Conservation (phyloP, 768 basidiomycete genomes). For the Paxillus rubicundulus region DNA sequence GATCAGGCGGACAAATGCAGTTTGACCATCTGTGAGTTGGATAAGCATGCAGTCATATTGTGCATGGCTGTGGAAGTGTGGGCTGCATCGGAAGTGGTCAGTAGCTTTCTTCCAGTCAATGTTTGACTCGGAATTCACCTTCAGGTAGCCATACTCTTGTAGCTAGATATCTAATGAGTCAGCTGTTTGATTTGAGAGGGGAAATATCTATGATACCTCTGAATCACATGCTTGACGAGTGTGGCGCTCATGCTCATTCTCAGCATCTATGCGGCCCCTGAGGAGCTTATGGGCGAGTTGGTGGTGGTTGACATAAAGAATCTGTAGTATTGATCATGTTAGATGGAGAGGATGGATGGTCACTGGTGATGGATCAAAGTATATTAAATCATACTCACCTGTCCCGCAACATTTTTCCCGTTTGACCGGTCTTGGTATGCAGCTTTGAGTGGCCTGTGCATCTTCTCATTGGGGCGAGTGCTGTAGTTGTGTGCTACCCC, state of each 20-base stretch:
- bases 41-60: slow-evolving; percentile 23
- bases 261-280: too few species aligned
- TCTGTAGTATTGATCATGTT: too few species aligned
- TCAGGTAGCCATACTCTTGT: slow-evolving; percentile 23
- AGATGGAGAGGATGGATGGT: too few species aligned
- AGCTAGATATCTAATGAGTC: slow-evolving; percentile 14
- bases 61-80: slow-evolving; percentile 22
- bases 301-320: too few species aligned
- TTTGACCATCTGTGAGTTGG: slow-evolving; percentile 1
- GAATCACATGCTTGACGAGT: too few species aligned
- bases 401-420: slow-evolving; percentile 30
- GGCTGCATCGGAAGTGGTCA: slow-evolving; percentile 30
- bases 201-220: too few species aligned
- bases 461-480: slow-evolving; percentile 30
- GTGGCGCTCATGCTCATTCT: too few species aligned
- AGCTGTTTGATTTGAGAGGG: too few species aligned
- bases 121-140: slow-evolving; percentile 26
- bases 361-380: too few species aligned
- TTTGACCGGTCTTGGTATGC: slow-evolving; percentile 31
- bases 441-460: slow-evolving; percentile 27
- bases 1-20: too few species aligned
- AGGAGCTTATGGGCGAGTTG: too few species aligned
- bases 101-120: slow-evolving; percentile 27
- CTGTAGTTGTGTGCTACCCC: slow-evolving; percentile 32
- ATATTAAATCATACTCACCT: slow-evolving; percentile 18